Conservation (phyloP, 2,329 filamentous ascomycete genomes). For the Phoma herbarum region DNA sequence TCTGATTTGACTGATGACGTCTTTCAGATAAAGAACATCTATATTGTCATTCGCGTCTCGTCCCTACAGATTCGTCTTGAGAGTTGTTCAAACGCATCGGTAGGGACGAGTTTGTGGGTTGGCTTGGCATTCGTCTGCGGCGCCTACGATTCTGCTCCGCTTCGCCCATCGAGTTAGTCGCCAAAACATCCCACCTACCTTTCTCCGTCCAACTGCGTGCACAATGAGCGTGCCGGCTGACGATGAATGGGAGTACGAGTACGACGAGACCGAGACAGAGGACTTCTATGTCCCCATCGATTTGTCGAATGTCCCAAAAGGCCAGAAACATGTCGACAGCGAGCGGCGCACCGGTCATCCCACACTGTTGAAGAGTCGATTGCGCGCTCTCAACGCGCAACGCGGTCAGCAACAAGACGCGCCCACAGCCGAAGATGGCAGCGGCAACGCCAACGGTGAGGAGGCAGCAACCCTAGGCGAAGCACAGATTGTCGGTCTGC, state of each 20-base stretch:
- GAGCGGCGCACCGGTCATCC: constrained; percentile 36
- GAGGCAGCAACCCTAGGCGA: constrained; percentile 41
- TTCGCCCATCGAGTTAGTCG: neutral
- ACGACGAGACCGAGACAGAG: constrained; percentile 63
- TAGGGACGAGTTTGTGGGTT: no score
- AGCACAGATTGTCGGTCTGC: constrained; percentile 85
- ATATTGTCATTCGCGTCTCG: no score
- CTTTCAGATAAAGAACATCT: no score
- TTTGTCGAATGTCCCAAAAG: constrained; percentile 55
- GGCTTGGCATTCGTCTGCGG: neutral
- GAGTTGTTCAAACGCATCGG: no score
- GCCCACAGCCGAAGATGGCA: constrained; percentile 17
- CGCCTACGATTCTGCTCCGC: no score
- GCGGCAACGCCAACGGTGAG: constrained; percentile 13
- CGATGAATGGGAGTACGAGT: constrained; percentile 71
- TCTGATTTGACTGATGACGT: constrained; percentile 18
- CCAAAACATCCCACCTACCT: neutral
- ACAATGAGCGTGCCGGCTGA: constrained; percentile 23
- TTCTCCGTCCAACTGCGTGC: neutral
- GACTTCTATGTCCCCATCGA: constrained; percentile 69
- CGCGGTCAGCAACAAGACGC: constrained; percentile 26
- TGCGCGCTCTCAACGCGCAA: constrained; percentile 41
- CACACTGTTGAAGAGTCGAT: constrained; percentile 39
- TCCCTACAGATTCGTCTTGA: no score
- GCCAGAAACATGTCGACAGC: constrained; percentile 28